phyloP scores from a whole-genome alignment of 495 filamentous ascomycete genomes.

The Mytilinidion resinicola region DNA sequence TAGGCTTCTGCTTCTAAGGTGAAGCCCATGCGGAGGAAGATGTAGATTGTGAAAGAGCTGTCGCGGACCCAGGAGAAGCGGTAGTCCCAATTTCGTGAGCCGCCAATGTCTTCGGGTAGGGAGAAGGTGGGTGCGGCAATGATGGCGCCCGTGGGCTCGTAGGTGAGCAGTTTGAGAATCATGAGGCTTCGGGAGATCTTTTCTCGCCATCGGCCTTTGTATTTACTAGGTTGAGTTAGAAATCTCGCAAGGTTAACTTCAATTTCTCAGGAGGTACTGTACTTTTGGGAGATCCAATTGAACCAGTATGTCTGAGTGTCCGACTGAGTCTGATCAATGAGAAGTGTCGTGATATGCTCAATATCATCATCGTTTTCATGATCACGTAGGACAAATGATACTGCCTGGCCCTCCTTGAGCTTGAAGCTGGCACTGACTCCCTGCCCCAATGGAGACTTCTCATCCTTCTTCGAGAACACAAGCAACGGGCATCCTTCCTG shows the following conservation, averaged over 20 bases:
- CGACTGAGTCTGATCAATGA: slow-evolving; percentile 54
- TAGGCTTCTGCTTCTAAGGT: slow-evolving; percentile 67
- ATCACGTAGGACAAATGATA: slow-evolving; percentile 60
- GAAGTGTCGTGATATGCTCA: slow-evolving; percentile 23
- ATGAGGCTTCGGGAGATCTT: slow-evolving; percentile 61
- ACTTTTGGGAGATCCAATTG: slow-evolving; percentile 58
- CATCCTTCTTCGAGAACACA: background rate
- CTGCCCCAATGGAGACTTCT: slow-evolving; percentile 40
- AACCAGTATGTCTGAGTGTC: slow-evolving; percentile 63
- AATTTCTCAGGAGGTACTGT: no score
- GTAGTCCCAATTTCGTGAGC: slow-evolving; percentile 71
- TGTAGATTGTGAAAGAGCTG: slow-evolving; percentile 65
- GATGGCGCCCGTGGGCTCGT: slow-evolving; percentile 54
- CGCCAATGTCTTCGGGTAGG: slow-evolving; percentile 65
- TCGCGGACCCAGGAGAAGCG: slow-evolving; percentile 70
- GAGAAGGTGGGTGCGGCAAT: slow-evolving; percentile 57
- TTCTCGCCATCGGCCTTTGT: slow-evolving; percentile 64
- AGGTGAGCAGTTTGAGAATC: slow-evolving; percentile 67
- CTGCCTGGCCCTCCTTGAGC: slow-evolving; percentile 56
- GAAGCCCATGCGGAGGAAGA: slow-evolving; percentile 66
- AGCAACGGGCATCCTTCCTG: slow-evolving; percentile 43
- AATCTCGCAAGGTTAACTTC: no score
- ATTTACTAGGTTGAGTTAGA: slow-evolving; percentile 37
- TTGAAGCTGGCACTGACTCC: slow-evolving; percentile 54
- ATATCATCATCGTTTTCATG: slow-evolving; percentile 37